A percentile compares a stretch with the other conserved stretches of the same genome.
Evolutionary conservation across 2,329 filamentous ascomycete genomes (phyloP).

Genomic region (Mycosphaerella arachidis): DNA sequence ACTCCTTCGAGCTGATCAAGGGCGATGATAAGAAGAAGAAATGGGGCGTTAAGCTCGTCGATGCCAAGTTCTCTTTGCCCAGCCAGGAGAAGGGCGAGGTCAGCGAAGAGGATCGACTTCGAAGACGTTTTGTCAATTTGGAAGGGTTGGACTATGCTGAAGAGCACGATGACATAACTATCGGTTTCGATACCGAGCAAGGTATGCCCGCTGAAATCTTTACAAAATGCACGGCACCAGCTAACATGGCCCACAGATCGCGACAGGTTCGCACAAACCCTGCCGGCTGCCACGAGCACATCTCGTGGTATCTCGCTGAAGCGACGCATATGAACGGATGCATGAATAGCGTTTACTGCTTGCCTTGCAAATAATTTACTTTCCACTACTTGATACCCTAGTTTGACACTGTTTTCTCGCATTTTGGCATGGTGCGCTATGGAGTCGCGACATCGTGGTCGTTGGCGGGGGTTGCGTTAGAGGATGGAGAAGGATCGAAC

Average conservation of each 20-base stretch:
- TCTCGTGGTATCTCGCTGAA: constrained; percentile 41
- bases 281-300: constrained; percentile 41
- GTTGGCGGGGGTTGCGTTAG: neutral
- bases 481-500: neutral
- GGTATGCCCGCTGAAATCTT: constrained; percentile 24
- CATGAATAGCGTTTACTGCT: neutral
- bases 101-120: constrained; percentile 54
- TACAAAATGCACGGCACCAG: neutral
- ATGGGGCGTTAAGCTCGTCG: constrained; percentile 71
- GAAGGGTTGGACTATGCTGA: constrained; percentile 85
- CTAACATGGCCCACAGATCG: constrained; percentile 35
- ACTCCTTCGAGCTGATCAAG: constrained; percentile 64
- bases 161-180: constrained; percentile 86
- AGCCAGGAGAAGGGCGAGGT: constrained; percentile 49
- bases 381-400: neutral
- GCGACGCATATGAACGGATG: constrained; percentile 28
- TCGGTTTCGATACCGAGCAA: constrained; percentile 73
- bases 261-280: constrained; percentile 42
- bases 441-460: neutral
- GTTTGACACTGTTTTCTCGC: neutral
- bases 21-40: constrained; percentile 49
- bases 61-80: constrained; percentile 85
- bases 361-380: neutral
- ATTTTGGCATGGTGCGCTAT: neutral
- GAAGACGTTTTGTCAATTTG: constrained; percentile 73